A percentile compares a stretch with the other conserved stretches of the same genome.
Conservation (phyloP, 176 grass and related monocot genomes). For the Rhipidocladum racemiflorum region DNA sequence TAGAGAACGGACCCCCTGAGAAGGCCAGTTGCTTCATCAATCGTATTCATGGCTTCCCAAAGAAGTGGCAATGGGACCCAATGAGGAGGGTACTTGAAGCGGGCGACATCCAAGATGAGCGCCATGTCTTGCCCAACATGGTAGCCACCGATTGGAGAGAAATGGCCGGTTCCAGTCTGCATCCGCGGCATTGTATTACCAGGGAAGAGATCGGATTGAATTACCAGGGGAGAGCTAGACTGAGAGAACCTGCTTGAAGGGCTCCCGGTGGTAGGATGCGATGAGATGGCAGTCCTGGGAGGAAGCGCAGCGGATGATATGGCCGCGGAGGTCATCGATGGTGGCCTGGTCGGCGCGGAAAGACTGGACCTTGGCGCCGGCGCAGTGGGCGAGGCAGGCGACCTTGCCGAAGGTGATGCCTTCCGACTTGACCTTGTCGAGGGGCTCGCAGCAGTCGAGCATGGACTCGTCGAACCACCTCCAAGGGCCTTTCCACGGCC, state of each 20-base stretch:
- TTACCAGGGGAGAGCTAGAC: no score
- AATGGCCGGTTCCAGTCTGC: constrained; percentile 92
- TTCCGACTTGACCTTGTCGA: constrained; percentile 51
- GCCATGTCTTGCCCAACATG: constrained; percentile 73
- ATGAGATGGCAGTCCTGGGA: constrained; percentile 78
- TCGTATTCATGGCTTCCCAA: constrained; percentile 91
- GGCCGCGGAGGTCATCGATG: constrained; percentile 60
- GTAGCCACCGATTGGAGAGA: constrained; percentile 91
- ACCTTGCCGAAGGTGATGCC: constrained; percentile 87
- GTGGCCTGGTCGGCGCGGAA: constrained; percentile 59
- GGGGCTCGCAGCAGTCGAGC: constrained; percentile 75
- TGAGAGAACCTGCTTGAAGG: constrained; percentile 30
- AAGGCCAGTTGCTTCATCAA: constrained; percentile 70
- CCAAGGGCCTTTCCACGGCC: constrained; percentile 80
- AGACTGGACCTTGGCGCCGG: constrained; percentile 53
- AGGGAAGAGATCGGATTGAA: no score
- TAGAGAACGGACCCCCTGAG: constrained; percentile 55
- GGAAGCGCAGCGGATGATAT: constrained; percentile 50
- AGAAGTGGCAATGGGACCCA: constrained; percentile 88
- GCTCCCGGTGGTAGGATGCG: constrained; percentile 57
- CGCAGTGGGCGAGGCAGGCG: constrained; percentile 57
- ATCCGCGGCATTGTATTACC: not conserved
- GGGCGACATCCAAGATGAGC: constrained; percentile 86
- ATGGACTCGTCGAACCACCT: constrained; percentile 97
- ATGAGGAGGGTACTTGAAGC: constrained; percentile 94